Percentiles rank a stretch among this genome's conserved stretches.
These are phyloP conservation scores for Ceratocystis smalleyi DNA, from an alignment of 2,329 filamentous ascomycete species.

Conservation along the genomic window DNA sequence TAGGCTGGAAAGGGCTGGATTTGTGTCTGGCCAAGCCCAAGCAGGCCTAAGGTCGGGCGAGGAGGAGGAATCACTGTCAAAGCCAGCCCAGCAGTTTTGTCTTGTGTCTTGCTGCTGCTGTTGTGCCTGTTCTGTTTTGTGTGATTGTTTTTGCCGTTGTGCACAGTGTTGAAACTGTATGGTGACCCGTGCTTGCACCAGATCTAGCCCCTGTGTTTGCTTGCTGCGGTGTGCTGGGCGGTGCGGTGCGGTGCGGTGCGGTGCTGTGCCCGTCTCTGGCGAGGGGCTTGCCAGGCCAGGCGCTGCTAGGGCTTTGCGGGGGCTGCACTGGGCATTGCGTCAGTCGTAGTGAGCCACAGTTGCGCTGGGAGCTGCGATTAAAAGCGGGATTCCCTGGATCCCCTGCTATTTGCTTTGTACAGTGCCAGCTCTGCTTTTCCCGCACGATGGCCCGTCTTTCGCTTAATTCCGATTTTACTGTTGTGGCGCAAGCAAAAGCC, in stretches of 20 bases:
- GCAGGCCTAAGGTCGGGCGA: not conserved
- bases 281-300: not conserved
- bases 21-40: not conserved
- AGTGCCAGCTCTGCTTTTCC: not conserved
- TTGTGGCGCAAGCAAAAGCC: not conserved
- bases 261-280: not conserved
- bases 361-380: not conserved
- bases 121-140: not conserved
- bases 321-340: not conserved
- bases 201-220: not conserved
- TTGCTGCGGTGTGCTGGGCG: not conserved
- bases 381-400: not conserved
- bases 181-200: not conserved
- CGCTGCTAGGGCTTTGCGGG: too few species aligned
- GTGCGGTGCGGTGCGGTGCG: not conserved
- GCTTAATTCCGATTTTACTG: conserved; percentile 2
- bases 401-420: not conserved
- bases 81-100: not conserved
- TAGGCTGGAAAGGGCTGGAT: not conserved
- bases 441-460: not conserved
- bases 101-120: not conserved
- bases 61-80: not conserved
- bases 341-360: not conserved
- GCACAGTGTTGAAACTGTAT: not conserved
- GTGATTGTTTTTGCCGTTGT: not conserved